Conservation (phyloP, 345 rosid species). For the Rhodamnia argentea region DNA sequence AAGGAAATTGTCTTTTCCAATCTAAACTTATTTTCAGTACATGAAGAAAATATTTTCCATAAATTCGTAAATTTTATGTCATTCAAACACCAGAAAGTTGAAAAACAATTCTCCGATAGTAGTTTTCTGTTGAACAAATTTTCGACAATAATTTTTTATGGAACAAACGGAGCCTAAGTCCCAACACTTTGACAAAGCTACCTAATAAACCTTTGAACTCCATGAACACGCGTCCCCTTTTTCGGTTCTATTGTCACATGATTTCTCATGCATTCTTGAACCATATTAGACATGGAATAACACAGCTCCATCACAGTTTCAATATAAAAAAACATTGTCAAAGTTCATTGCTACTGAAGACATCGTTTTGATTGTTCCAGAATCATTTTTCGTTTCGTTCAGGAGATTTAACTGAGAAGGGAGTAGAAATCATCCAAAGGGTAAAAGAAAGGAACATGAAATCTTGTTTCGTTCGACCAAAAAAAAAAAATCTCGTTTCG, state of each 20-base stretch:
- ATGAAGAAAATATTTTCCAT: no score
- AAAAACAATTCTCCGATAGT: no score
- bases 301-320: background rate
- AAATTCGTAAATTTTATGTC: no score
- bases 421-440: background rate
- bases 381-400: background rate
- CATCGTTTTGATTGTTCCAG: background rate
- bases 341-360: background rate
- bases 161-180: background rate
- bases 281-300: background rate
- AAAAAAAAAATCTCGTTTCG: background rate
- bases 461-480: no score
- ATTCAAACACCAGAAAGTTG: no score
- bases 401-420: background rate
- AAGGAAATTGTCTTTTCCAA: no score
- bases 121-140: no score
- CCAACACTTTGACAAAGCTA: background rate
- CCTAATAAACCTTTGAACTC: background rate
- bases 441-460: background rate
- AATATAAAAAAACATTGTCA: background rate
- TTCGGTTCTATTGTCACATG: background rate
- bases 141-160: no score
- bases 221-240: background rate
- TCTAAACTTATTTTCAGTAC: no score
- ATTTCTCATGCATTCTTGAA: background rate